A percentile compares a stretch with the other conserved stretches of the same genome.
These are phyloP conservation scores for Nannochloris sp. DNA, from an alignment of 139 green algal species.

Conservation along the genomic window DNA sequence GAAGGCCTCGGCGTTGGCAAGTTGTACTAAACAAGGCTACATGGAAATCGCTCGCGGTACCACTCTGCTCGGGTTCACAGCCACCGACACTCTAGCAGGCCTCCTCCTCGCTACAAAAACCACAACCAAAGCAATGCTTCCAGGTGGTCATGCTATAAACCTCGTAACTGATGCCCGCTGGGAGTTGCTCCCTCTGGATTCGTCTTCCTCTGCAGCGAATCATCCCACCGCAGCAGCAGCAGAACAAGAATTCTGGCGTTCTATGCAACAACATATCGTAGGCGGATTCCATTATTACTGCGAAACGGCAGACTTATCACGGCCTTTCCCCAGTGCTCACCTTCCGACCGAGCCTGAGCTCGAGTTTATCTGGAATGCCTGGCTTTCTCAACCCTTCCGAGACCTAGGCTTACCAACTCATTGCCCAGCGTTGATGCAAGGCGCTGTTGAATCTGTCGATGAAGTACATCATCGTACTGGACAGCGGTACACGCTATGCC, in stretches of 20 bases:
- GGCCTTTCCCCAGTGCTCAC: conserved; percentile 73
- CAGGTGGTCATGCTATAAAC: conserved; percentile 80
- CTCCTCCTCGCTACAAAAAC: conserved; percentile 79
- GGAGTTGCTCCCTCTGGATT: conserved; percentile 66
- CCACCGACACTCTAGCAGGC: conserved; percentile 51
- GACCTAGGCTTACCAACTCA: conserved; percentile 50
- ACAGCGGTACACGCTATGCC: conserved; percentile 47
- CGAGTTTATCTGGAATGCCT: conserved; percentile 89
- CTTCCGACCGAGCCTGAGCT: conserved; percentile 28
- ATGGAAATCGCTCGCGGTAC: conserved; percentile 47
- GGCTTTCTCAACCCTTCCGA: conserved; percentile 58
- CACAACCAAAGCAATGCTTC: conserved; percentile 59
- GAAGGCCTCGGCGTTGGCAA: conserved; percentile 20
- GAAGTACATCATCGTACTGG: conserved; percentile 53
- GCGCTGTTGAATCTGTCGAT: conserved; percentile 69
- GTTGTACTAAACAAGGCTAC: conserved; percentile 10
- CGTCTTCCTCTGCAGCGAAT: conserved; percentile 20
- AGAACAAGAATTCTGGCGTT: conserved; percentile 35
- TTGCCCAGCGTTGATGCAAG: conserved; percentile 86
- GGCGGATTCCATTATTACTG: conserved; percentile 90
- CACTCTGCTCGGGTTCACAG: conserved; percentile 76
- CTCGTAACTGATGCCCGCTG: conserved; percentile 72
- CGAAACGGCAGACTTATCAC: conserved; percentile 86
- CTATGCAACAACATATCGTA: conserved; percentile 46
- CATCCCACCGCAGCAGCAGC: background rate